Evolutionary conservation across 306 rosid species (phyloP).

Genomic region (Fragaria ananassa): DNA sequence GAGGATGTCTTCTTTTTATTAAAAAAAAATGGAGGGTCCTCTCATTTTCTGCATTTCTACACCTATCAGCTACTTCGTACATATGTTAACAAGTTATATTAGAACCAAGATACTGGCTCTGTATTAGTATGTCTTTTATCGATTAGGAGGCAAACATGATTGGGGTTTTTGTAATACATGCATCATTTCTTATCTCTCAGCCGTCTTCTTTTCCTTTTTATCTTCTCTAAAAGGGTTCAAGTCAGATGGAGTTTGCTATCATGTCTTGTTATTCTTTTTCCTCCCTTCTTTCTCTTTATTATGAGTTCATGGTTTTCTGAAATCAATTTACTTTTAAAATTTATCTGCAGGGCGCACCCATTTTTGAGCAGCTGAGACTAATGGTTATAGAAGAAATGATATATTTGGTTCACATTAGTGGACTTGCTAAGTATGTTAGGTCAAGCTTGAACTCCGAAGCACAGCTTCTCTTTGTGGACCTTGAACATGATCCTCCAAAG

Average conservation of each 20-base stretch:
- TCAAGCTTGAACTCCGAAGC: conserved; percentile 49
- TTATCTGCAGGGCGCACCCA: conserved; percentile 39
- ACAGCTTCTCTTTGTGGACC: conserved; percentile 64
- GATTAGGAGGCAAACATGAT: not conserved
- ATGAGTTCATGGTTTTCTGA: not conserved
- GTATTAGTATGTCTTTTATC: not conserved
- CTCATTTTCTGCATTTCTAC: not conserved
- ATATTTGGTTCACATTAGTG: conserved; percentile 58
- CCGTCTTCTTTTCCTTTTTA: not conserved
- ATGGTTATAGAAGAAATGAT: conserved; percentile 91
- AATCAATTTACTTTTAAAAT: not conserved
- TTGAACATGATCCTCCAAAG: conserved; percentile 72
- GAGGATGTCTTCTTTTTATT: too few relatives aligned
- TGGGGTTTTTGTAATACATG: too few relatives aligned
- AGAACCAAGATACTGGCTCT: not conserved
- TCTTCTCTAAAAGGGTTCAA: not conserved
- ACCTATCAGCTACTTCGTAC: not conserved
- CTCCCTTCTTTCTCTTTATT: not conserved
- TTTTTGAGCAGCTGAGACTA: conserved; percentile 55
- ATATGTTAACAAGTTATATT: not conserved
- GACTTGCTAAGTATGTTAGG: conserved; percentile 40
- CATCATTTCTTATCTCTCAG: not conserved
- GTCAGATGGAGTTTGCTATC: not conserved
- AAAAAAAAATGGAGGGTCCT: too few relatives aligned
- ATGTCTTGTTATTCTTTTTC: not conserved